Evolutionary conservation across 2,329 filamentous ascomycete genomes (phyloP), one percentile per base, ranked within the genome.

Genomic region (Fusarium heterosporum): DNA sequence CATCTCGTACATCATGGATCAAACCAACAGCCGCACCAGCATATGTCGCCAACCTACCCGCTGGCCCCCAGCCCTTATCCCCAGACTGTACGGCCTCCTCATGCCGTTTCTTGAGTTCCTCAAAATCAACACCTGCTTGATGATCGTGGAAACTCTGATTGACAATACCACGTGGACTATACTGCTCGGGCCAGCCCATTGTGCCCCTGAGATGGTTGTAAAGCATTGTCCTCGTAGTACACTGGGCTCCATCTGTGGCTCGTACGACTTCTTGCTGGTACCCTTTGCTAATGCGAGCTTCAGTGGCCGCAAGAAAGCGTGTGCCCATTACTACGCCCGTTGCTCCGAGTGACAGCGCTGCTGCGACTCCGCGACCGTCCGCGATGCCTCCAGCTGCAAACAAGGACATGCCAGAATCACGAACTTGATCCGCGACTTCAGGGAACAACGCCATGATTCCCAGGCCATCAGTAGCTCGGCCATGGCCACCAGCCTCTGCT

Each of bases 251-350:
- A 34, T 83, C 79, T 2, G 65, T 61, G 0, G 81, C 80, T 2
- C 77, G 73, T 1, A 83, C 59, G 1, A 83, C 74, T 50, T 81
- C 81, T n/a, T 78, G 65, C 49, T 80, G 80, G 43, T 82, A 83
- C 1, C 78, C 79, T 54, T 73, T 74, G 47, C 66, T 72, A 34
- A 82, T 78, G 8, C 78, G 76, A 1, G 80, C 74, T 65, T 83
- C 80, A 0, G 57, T 70, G 1, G 78, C 70, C 0, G 87, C 87
- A 1, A 91, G 81, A 56, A 90, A 88, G 9, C 88, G 81, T 1
- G 89, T 91, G 0, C 90, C 90, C 79, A 92, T 81, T 0, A 82
- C 85, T 0, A 83, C 81, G 0, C 86, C 89, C 0, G 78, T 74
- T 1, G 85, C 84, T 0, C 86, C 85, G 1, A 87, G 77, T 2